Conservation (phyloP, 805 yeast genomes). For the Hanseniaspora jakobsenii region DNA sequence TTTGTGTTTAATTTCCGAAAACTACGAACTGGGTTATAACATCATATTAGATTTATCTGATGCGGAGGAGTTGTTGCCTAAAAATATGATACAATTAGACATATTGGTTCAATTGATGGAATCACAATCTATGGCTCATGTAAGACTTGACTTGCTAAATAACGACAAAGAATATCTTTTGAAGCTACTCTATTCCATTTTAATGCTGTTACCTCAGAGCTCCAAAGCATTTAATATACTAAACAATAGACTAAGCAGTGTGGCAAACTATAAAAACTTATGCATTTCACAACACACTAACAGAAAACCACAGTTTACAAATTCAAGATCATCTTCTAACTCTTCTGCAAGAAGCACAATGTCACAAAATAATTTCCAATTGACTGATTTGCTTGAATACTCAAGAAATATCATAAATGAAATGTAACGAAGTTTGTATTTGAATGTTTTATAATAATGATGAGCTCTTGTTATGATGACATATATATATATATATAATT, state of each 20-base stretch:
- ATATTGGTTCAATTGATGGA: slow-evolving; percentile 80
- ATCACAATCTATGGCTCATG: slow-evolving; percentile 79
- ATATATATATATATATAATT: too few species aligned
- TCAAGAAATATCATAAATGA: slow-evolving; percentile 21
- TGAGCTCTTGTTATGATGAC: too few species aligned
- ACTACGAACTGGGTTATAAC: slow-evolving; percentile 76
- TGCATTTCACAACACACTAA: slow-evolving; percentile 16
- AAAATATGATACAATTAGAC: slow-evolving; percentile 74
- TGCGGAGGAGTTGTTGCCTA: slow-evolving; percentile 60
- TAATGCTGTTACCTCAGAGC: slow-evolving; percentile 81
- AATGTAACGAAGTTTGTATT: too few species aligned
- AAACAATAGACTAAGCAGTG: slow-evolving; percentile 53
- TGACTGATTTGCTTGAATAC: slow-evolving; percentile 25
- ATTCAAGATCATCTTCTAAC: slow-evolving; percentile 4
- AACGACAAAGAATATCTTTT: slow-evolving; percentile 73
- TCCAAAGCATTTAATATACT: slow-evolving; percentile 78
- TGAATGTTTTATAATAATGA: too few species aligned
- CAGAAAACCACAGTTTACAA: background rate
- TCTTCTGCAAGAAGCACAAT: slow-evolving; percentile 22
- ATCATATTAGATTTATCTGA: slow-evolving; percentile 72
- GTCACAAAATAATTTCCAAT: slow-evolving; percentile 22
- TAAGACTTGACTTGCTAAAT: slow-evolving; percentile 77
- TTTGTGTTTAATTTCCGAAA: slow-evolving; percentile 72
- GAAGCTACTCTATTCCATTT: slow-evolving; percentile 78
- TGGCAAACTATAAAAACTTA: slow-evolving; percentile 22